Evolutionary conservation across 805 yeast genomes (phyloP).

Genomic region (Kluyveromyces dobzhanskii): DNA sequence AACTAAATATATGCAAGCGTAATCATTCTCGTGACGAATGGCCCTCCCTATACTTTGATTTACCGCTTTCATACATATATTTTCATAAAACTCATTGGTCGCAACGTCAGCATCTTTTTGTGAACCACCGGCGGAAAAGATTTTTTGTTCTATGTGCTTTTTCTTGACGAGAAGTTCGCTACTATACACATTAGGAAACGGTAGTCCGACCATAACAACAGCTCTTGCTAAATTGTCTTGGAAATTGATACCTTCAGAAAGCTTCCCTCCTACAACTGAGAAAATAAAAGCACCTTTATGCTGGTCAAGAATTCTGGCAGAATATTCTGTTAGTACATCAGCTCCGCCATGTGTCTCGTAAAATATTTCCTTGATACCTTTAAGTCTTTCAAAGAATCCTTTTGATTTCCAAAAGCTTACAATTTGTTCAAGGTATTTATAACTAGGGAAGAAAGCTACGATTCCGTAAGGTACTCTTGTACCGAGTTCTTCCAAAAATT

Average conservation of each 20-base stretch:
- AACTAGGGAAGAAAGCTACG: constrained; percentile 82
- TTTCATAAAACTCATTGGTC: constrained; percentile 60
- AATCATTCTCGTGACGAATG: constrained; percentile 75
- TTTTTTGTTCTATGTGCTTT: constrained; percentile 48
- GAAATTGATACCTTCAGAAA: constrained; percentile 92
- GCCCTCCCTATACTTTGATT: constrained; percentile 92
- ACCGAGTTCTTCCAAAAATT: constrained; percentile 27
- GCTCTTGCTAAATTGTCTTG: constrained; percentile 82
- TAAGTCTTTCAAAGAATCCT: constrained; percentile 28
- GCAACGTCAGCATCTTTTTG: constrained; percentile 37
- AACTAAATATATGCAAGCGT: constrained; percentile 62
- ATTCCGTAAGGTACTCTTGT: constrained; percentile 58
- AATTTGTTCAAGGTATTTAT: constrained; percentile 53
- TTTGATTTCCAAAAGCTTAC: constrained; percentile 42
- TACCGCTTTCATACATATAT: constrained; percentile 81
- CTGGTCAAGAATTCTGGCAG: constrained; percentile 30
- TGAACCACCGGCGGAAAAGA: constrained; percentile 42
- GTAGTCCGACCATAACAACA: constrained; percentile 79
- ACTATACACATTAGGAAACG: constrained; percentile 77
- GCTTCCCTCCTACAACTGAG: constrained; percentile 86
- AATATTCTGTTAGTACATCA: constrained; percentile 42
- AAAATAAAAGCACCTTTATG: constrained; percentile 57
- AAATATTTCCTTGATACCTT: constrained; percentile 40
- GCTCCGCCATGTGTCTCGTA: constrained; percentile 48
- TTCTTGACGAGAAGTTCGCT: constrained; percentile 74